These are phyloP conservation scores for Ophiocordyceps polyrhachis-furcata DNA, from an alignment of 2,329 filamentous ascomycete species.

Conservation along the genomic window DNA sequence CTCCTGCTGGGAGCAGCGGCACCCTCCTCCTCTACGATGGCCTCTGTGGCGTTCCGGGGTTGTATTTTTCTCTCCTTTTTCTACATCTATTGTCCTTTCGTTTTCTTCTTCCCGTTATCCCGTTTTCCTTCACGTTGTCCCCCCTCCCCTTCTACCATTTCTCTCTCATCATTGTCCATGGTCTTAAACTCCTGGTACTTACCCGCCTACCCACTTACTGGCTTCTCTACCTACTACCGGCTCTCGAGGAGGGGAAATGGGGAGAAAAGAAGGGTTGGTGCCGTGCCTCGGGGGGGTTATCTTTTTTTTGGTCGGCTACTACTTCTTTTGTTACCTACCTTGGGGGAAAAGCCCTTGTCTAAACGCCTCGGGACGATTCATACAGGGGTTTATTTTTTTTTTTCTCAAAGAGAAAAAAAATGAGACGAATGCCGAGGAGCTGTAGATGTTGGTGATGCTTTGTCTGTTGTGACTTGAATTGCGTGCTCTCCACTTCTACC, in stretches of 20 bases:
- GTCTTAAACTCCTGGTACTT: background rate
- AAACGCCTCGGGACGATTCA: no score
- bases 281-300: background rate
- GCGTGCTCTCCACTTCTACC: no score
- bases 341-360: no score
- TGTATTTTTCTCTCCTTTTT: no score
- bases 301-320: background rate
- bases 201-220: background rate
- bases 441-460: no score
- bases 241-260: background rate
- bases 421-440: no score
- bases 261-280: background rate
- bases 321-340: background rate
- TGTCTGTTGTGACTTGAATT: no score
- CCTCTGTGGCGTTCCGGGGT: background rate
- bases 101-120: background rate
- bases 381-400: no score
- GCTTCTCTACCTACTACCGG: background rate
- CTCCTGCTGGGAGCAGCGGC: background rate
- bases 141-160: background rate
- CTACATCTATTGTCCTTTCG: background rate
- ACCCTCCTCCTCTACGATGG: background rate
- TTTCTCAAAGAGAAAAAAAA: no score
- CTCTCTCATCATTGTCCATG: background rate
- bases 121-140: background rate